Conservation (phyloP, 768 basidiomycete species). For the Xerocomus brunneocitrinus region DNA sequence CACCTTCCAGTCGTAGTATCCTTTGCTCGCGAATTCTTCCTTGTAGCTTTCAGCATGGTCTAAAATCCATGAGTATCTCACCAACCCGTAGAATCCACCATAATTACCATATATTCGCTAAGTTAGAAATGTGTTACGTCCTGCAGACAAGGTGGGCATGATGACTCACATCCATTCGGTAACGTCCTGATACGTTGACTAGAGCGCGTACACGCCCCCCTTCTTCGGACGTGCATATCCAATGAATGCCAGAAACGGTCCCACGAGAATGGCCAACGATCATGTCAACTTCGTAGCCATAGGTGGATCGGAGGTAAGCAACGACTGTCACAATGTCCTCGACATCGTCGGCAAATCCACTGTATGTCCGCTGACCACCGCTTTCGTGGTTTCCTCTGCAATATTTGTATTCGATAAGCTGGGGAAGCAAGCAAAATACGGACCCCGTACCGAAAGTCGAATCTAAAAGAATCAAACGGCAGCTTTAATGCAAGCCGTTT, state of each 20-base stretch:
- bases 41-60: slow-evolving; percentile 36
- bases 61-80: slow-evolving; percentile 10
- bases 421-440: slow-evolving; percentile 1
- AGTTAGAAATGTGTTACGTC: slow-evolving; percentile 2
- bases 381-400: slow-evolving; percentile 75
- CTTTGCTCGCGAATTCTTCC: slow-evolving; percentile 49
- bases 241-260: slow-evolving; percentile 59
- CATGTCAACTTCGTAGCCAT: slow-evolving; percentile 66
- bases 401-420: slow-evolving; percentile 2
- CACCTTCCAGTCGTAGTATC: slow-evolving; percentile 58
- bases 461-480: slow-evolving; percentile 77
- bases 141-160: neutral
- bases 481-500: slow-evolving; percentile 60
- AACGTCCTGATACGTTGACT: slow-evolving; percentile 73
- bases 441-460: slow-evolving; percentile 71
- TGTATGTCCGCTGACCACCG: slow-evolving; percentile 59
- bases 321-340: slow-evolving; percentile 66
- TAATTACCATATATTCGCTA: slow-evolving; percentile 29
- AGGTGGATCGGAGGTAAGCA: slow-evolving; percentile 49
- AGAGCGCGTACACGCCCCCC: slow-evolving; percentile 54
- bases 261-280: slow-evolving; percentile 80
- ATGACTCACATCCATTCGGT: slow-evolving; percentile 68
- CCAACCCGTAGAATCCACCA: neutral
- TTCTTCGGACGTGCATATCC: slow-evolving; percentile 62
- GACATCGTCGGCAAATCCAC: slow-evolving; percentile 55